Percentiles rank a stretch among this genome's conserved stretches.
These are phyloP conservation scores for Senna siamea DNA, from an alignment of 306 rosid genomes.

Conservation along the genomic window DNA sequence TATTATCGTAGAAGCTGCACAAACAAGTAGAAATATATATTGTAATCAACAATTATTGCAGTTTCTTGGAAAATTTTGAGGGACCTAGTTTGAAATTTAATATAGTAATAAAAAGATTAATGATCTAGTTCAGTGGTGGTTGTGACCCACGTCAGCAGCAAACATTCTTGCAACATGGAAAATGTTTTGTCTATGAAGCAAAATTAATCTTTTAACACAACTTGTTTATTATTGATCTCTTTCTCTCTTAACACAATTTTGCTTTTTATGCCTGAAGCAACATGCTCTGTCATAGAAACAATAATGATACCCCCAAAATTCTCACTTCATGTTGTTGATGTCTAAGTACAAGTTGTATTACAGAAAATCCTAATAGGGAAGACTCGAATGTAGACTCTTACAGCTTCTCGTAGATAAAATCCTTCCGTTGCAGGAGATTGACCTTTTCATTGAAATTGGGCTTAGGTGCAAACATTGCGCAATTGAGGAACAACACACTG, in stretches of 20 bases:
- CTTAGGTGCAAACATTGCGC: conserved; percentile 51
- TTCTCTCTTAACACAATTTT: neutral
- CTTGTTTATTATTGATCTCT: conserved; percentile 7
- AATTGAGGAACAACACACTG: conserved; percentile 46
- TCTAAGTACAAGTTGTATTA: conserved; percentile 6
- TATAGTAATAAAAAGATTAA: too few species aligned
- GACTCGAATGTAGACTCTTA: conserved; percentile 34
- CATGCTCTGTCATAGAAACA: conserved; percentile 4
- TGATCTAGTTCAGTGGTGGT: too few species aligned
- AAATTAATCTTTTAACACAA: conserved; percentile 15
- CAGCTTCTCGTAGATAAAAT: conserved; percentile 38
- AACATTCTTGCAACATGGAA: neutral
- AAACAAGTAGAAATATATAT: too few species aligned
- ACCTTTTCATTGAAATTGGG: conserved; percentile 70
- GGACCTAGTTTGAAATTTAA: too few species aligned
- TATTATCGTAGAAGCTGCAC: too few species aligned
- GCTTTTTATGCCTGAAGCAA: neutral
- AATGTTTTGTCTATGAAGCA: neutral
- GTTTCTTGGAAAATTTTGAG: too few species aligned
- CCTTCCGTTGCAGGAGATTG: conserved; percentile 51
- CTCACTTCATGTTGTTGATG: conserved; percentile 17
- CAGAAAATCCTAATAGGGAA: conserved; percentile 18
- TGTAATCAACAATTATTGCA: too few species aligned
- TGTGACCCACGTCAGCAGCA: neutral
- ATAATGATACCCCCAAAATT: conserved; percentile 25